These are phyloP conservation scores for Cyphellophora attinorum DNA, from an alignment of 2,329 filamentous ascomycete species.

Conservation along the genomic window DNA sequence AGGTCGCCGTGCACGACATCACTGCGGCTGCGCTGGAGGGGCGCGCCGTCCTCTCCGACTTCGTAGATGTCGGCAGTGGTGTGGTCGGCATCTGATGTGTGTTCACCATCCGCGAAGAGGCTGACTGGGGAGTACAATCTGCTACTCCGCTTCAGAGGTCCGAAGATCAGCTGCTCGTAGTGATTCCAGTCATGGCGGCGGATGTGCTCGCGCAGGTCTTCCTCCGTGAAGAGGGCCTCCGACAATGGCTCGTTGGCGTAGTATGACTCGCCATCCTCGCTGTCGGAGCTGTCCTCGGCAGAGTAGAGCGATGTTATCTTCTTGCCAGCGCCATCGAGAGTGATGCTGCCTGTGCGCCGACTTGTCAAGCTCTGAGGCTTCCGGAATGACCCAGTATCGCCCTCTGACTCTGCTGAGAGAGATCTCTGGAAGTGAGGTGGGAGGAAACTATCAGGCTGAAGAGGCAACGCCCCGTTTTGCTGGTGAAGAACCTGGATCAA, in stretches of 20 bases:
- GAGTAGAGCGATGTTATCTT: slow-evolving; percentile 10
- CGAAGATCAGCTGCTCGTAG: slow-evolving; percentile 16
- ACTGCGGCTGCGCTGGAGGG: slow-evolving; percentile 25
- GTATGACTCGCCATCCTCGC: slow-evolving; percentile 27
- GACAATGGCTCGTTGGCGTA: slow-evolving; percentile 32
- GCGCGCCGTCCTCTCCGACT: slow-evolving; percentile 37
- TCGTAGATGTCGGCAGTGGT: slow-evolving; percentile 52
- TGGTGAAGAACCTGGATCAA: slow-evolving; percentile 13
- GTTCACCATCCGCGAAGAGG: slow-evolving; percentile 19
- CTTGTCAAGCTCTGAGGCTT: background rate
- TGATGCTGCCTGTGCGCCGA: background rate
- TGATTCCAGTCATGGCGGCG: slow-evolving; percentile 33
- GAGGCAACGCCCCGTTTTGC: background rate
- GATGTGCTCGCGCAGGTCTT: slow-evolving; percentile 35
- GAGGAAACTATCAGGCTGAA: slow-evolving; percentile 2
- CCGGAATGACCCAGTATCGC: too few species aligned
- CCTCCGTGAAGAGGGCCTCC: slow-evolving; percentile 30
- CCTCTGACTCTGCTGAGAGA: background rate
- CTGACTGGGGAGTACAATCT: background rate
- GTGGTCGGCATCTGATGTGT: slow-evolving; percentile 31
- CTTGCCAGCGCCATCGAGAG: background rate
- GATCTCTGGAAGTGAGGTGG: background rate
- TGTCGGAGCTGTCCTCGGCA: slow-evolving; percentile 26
- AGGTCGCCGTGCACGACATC: slow-evolving; percentile 22
- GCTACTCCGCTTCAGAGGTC: background rate